These are phyloP conservation scores for Nakataea oryzae DNA, from an alignment of 2,329 filamentous ascomycete species.

Conservation along the genomic window DNA sequence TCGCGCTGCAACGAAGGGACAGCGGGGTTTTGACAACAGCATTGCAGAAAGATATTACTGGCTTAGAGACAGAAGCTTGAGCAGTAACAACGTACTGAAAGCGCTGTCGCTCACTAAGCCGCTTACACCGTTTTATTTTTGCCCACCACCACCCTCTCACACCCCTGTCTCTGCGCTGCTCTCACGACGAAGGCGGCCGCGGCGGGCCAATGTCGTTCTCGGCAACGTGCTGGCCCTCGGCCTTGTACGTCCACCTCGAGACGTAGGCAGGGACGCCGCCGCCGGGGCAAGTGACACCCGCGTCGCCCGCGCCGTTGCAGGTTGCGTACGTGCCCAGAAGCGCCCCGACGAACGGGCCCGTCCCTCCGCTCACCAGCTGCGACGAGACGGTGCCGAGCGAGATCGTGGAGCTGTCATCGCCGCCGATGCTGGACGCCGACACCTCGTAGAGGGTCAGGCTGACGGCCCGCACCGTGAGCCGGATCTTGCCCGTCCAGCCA, in stretches of 20 bases:
- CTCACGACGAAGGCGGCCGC: too few species aligned
- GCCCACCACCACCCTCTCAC: too few species aligned
- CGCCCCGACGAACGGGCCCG: conserved; percentile 21
- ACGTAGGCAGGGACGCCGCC: conserved; percentile 18
- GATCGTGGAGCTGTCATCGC: conserved; percentile 8
- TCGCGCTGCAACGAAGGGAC: too few species aligned
- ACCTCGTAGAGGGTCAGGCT: conserved; percentile 19
- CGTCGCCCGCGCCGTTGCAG: conserved; percentile 20
- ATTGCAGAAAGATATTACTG: too few species aligned
- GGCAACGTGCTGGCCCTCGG: not conserved
- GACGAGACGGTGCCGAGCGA: conserved; percentile 17
- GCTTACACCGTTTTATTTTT: too few species aligned
- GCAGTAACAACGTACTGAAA: too few species aligned
- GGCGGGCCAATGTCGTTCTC: not conserved
- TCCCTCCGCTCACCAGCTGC: conserved; percentile 19
- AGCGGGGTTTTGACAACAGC: too few species aligned
- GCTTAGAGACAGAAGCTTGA: too few species aligned
- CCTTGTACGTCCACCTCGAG: conserved; percentile 10
- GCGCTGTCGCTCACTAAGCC: too few species aligned
- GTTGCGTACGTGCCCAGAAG: conserved; percentile 24
- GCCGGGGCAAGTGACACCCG: conserved; percentile 14
- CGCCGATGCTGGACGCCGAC: conserved; percentile 12
- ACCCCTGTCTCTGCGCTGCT: too few species aligned
- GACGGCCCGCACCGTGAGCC: conserved; percentile 17
- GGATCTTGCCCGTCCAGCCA: conserved; percentile 10